phyloP scores from a whole-genome alignment of 148 eudicot species.

The Camellia japonica region DNA sequence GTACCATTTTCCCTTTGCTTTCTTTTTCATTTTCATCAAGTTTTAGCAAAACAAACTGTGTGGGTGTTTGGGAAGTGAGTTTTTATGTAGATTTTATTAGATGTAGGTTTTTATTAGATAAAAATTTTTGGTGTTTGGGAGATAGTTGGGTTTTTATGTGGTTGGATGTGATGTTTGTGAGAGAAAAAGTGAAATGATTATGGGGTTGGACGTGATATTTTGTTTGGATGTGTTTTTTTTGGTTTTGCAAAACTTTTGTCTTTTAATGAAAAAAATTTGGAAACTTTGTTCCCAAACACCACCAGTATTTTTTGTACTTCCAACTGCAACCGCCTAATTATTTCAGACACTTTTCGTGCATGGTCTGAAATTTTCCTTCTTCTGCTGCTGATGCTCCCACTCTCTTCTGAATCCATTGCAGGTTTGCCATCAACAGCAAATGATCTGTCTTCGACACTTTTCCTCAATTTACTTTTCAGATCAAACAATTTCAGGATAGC shows the following conservation, averaged over 20 bases:
- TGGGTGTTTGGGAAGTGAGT: too few relatives aligned
- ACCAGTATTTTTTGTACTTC: constrained; percentile 83
- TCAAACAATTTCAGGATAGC: constrained; percentile 64
- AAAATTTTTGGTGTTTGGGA: too few relatives aligned
- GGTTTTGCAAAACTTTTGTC: too few relatives aligned
- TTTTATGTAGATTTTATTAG: too few relatives aligned
- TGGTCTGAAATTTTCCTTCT: constrained; percentile 49
- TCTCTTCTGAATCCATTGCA: constrained; percentile 46
- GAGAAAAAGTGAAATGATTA: too few relatives aligned
- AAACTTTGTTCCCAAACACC: too few relatives aligned
- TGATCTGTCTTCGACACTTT: constrained; percentile 52
- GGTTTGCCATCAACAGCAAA: constrained; percentile 37
- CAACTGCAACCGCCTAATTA: constrained; percentile 76
- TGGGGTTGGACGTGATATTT: too few relatives aligned
- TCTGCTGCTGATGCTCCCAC: constrained; percentile 44
- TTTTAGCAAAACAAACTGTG: constrained; percentile 72
- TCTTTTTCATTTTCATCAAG: constrained; percentile 42
- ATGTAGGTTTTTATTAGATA: too few relatives aligned
- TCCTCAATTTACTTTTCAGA: constrained; percentile 59
- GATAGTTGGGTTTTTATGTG: too few relatives aligned
- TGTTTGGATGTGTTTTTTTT: too few relatives aligned
- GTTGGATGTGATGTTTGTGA: too few relatives aligned
- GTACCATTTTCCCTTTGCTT: constrained; percentile 35
- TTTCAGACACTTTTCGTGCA: constrained; percentile 75
- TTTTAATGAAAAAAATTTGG: too few relatives aligned